Evolutionary conservation across 1,284 basidiomycete genomes (phyloP).

Genomic region (Ceratobasidium sp.): DNA sequence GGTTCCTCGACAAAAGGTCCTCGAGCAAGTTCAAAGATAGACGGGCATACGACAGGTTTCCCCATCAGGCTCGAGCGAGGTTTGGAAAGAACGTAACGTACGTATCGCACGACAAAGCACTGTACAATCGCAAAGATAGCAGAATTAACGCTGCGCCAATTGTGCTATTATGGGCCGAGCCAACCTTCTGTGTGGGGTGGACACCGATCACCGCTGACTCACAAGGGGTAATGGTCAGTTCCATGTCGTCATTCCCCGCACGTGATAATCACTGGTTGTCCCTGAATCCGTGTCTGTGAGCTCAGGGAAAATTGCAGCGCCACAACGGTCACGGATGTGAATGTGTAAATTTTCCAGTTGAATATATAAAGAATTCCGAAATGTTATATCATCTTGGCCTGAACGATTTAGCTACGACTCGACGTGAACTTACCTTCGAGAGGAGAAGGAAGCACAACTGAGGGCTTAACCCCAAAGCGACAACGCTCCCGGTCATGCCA

Average conservation of each 20-base stretch:
- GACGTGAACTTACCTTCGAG: too few species aligned
- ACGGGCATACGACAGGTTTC: neutral
- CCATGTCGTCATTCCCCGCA: neutral
- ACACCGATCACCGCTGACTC: constrained; percentile 4
- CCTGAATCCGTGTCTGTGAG: too few species aligned
- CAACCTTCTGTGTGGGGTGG: neutral
- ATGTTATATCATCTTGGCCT: too few species aligned
- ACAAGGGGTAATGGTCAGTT: neutral
- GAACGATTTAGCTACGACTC: too few species aligned
- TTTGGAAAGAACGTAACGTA: neutral
- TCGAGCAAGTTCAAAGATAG: neutral
- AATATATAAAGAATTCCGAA: too few species aligned
- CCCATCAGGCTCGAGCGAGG: neutral
- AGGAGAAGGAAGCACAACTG: too few species aligned
- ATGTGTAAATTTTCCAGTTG: too few species aligned
- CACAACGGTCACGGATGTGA: too few species aligned
- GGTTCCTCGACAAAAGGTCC: neutral
- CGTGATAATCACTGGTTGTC: too few species aligned
- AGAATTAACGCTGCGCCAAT: constrained; percentile 29
- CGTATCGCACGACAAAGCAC: neutral
- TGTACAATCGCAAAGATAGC: constrained; percentile 4
- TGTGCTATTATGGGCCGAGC: constrained; percentile 26
- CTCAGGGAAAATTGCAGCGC: too few species aligned
- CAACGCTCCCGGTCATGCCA: too few species aligned
- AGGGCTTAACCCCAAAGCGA: too few species aligned